These are phyloP conservation scores for Pseudogymnoascus sp. DNA, from an alignment of 2,329 filamentous ascomycete genomes.

Conservation along the genomic window DNA sequence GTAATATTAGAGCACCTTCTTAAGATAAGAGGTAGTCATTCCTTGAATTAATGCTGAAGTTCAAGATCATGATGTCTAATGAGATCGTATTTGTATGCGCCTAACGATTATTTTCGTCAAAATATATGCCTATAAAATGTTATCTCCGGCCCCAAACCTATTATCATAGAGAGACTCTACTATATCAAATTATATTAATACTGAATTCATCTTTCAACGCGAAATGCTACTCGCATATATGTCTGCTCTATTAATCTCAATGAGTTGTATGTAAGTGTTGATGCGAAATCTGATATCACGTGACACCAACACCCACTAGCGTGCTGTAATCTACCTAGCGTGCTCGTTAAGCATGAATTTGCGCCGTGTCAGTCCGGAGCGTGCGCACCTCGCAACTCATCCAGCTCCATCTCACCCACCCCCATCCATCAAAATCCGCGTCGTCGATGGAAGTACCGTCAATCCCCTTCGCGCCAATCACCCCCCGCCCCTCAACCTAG, in stretches of 20 bases:
- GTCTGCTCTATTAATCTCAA: background rate
- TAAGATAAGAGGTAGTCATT: background rate
- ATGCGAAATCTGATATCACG: background rate
- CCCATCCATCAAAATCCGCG: constrained; percentile 9
- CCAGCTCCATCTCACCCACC: constrained; percentile 10
- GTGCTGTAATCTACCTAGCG: background rate
- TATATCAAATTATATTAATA: background rate
- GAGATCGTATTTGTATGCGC: background rate
- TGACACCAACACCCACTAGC: background rate
- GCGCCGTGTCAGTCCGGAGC: background rate
- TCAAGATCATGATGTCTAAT: background rate
- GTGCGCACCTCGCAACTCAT: constrained; percentile 7
- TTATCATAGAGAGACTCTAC: background rate
- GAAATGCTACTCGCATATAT: background rate
- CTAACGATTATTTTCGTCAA: background rate
- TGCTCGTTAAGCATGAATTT: constrained; percentile 9
- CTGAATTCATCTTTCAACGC: background rate
- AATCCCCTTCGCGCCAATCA: constrained; percentile 9
- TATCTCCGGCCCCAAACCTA: background rate
- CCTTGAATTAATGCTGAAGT: background rate
- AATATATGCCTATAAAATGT: background rate
- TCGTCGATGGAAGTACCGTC: constrained; percentile 9
- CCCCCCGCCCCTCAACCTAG: constrained; percentile 10
- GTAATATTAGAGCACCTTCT: background rate
- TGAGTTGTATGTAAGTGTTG: background rate